These are phyloP conservation scores for Penicillium egyptiacum DNA, from an alignment of 495 filamentous ascomycete genomes.

Conservation along the genomic window DNA sequence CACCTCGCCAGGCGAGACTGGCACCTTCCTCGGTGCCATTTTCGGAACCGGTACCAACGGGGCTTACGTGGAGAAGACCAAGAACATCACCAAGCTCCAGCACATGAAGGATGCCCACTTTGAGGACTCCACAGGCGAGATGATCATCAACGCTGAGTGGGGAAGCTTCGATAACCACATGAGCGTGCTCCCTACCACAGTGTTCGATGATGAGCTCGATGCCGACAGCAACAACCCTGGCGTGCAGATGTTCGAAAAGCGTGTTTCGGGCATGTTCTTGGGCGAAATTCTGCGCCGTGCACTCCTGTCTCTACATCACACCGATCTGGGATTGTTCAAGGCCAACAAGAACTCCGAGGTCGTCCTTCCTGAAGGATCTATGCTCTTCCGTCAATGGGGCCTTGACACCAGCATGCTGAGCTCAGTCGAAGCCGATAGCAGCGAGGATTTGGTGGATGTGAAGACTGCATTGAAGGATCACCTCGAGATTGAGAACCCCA, in stretches of 20 bases:
- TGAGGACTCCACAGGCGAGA: constrained; percentile 81
- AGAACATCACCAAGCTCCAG: constrained; percentile 49
- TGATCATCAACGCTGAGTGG: constrained; percentile 99
- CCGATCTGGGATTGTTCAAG: constrained; percentile 63
- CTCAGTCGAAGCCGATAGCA: constrained; percentile 73
- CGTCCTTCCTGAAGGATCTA: constrained; percentile 58
- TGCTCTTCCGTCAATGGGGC: constrained; percentile 79
- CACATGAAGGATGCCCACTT: constrained; percentile 56
- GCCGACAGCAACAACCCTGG: constrained; percentile 84
- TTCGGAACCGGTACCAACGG: constrained; percentile 93
- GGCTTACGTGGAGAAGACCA: constrained; percentile 70
- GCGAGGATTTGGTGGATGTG: constrained; percentile 58
- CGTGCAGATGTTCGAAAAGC: constrained; percentile 98
- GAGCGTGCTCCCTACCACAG: constrained; percentile 78
- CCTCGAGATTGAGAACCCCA: constrained; percentile 68
- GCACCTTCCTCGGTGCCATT: constrained; percentile 87
- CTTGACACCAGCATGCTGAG: constrained; percentile 87
- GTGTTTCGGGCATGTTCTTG: constrained; percentile 96
- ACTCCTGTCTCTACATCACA: constrained; percentile 63
- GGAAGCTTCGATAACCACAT: constrained; percentile 96
- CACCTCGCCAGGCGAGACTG: constrained; percentile 82
- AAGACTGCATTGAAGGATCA: constrained; percentile 74
- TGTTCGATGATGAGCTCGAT: constrained; percentile 80
- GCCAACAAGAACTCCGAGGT: constrained; percentile 71
- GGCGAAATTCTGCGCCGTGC: constrained; percentile 87